These are phyloP conservation scores for Raphidocelis subcapitata DNA, from an alignment of 139 green algal genomes.

Conservation along the genomic window DNA sequence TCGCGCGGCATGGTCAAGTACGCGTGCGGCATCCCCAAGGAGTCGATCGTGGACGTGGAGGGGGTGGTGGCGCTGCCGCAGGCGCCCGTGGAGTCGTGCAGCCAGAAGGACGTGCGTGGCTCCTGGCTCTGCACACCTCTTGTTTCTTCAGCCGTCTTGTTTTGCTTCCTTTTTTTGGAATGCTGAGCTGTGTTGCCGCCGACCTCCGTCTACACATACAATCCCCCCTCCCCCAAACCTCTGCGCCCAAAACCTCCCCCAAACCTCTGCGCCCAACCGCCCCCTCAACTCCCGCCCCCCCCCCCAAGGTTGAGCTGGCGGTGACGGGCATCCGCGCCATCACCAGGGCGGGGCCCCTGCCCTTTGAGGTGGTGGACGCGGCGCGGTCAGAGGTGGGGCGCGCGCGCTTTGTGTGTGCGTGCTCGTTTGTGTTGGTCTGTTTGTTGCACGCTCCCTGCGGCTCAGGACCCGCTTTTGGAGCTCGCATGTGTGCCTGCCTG, in stretches of 20 bases:
- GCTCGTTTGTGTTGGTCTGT: too few relatives aligned
- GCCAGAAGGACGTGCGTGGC: constrained; percentile 69
- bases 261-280: not conserved
- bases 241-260: too few relatives aligned
- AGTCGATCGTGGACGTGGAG: constrained; percentile 94
- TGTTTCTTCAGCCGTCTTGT: too few relatives aligned
- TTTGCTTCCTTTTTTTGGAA: too few relatives aligned
- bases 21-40: constrained; percentile 78
- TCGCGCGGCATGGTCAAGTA: constrained; percentile 99
- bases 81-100: constrained; percentile 75
- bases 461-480: too few relatives aligned
- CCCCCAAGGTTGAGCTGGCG: constrained; percentile 80
- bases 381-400: constrained; percentile 58
- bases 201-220: too few relatives aligned
- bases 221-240: not conserved
- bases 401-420: too few relatives aligned
- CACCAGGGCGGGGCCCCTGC: constrained; percentile 62
- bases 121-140: too few relatives aligned
- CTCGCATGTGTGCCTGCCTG: too few relatives aligned
- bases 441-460: too few relatives aligned
- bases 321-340: constrained; percentile 45
- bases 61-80: constrained; percentile 63
- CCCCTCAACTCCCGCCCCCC: not conserved
- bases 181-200: too few relatives aligned
- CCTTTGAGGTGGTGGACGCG: constrained; percentile 86